Percentiles rank a stretch among this genome's conserved stretches.
phyloP scores from a whole-genome alignment of 2,329 filamentous ascomycete species.

The Fusarium humuli region DNA sequence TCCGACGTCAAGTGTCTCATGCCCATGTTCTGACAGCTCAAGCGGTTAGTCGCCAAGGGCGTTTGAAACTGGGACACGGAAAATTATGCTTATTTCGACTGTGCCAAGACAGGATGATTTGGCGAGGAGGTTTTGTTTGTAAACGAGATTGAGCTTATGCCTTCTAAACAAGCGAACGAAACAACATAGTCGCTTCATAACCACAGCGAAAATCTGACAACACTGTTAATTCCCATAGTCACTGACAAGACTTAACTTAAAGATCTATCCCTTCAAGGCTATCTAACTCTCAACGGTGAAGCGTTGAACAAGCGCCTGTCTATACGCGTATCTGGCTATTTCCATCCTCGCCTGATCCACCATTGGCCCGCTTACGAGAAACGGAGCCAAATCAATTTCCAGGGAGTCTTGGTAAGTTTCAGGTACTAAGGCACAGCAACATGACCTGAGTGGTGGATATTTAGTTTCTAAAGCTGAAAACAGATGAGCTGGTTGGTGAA shows the following conservation, averaged over 20 bases:
- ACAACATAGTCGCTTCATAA: neutral
- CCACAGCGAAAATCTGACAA: fast-evolving
- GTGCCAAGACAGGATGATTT: neutral
- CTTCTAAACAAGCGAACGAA: neutral
- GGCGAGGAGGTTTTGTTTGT: neutral
- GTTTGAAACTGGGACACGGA: slow-evolving; percentile 2
- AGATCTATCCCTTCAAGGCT: neutral
- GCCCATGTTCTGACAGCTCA: slow-evolving; percentile 4
- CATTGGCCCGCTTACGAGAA: neutral
- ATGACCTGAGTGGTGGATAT: slow-evolving; percentile 1
- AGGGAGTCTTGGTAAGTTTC: neutral
- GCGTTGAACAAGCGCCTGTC: neutral
- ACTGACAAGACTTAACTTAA: neutral
- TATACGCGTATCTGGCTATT: neutral
- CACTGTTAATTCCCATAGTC: fast-evolving
- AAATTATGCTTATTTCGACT: slow-evolving; percentile 6
- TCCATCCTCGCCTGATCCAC: neutral
- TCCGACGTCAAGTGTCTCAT: neutral
- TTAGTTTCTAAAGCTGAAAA: neutral
- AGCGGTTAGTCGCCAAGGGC: neutral
- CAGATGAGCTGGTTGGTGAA: neutral
- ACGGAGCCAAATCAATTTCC: neutral
- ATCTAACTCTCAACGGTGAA: neutral
- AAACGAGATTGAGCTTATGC: neutral
- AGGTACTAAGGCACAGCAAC: slow-evolving; percentile 1